Percentiles rank a stretch among this genome's conserved stretches.
These are phyloP conservation scores for Didymosphaeria variabile DNA, from an alignment of 2,329 filamentous ascomycete species.

Conservation along the genomic window DNA sequence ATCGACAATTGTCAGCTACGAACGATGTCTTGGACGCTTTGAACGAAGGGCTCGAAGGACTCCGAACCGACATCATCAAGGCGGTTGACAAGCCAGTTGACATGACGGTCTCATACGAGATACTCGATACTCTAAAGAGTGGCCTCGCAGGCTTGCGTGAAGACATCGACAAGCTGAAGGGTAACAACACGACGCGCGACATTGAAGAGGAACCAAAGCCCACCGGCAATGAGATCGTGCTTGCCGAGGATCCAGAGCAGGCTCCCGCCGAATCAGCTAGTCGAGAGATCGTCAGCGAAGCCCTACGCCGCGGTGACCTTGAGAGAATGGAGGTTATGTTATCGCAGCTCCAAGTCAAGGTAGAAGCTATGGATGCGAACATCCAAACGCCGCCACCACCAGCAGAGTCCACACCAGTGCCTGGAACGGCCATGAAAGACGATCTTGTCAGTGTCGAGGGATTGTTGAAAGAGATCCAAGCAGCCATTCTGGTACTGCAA, in stretches of 20 bases:
- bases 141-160: slow-evolving; percentile 78
- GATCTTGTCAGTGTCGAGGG: slow-evolving; percentile 61
- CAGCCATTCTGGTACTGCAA: slow-evolving; percentile 56
- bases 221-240: slow-evolving; percentile 58
- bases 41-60: slow-evolving; percentile 75
- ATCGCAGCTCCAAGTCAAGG: slow-evolving; percentile 81
- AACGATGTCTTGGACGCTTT: slow-evolving; percentile 69
- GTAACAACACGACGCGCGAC: slow-evolving; percentile 55
- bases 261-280: slow-evolving; percentile 49
- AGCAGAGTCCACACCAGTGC: slow-evolving; percentile 37
- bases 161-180: slow-evolving; percentile 82
- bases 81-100: slow-evolving; percentile 82
- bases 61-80: slow-evolving; percentile 78
- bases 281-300: slow-evolving; percentile 53
- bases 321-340: slow-evolving; percentile 87
- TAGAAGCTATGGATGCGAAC: slow-evolving; percentile 76
- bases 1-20: slow-evolving; percentile 63
- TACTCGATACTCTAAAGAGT: slow-evolving; percentile 85
- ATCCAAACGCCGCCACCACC: slow-evolving; percentile 56
- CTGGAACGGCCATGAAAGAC: slow-evolving; percentile 56
- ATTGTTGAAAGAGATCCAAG: slow-evolving; percentile 65
- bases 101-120: slow-evolving; percentile 86
- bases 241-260: slow-evolving; percentile 61
- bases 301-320: slow-evolving; percentile 75
- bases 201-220: slow-evolving; percentile 60